A percentile compares a stretch with the other conserved stretches of the same genome.
Conservation (phyloP, 1,139 yeast species). For the Kodamaea sp. region DNA sequence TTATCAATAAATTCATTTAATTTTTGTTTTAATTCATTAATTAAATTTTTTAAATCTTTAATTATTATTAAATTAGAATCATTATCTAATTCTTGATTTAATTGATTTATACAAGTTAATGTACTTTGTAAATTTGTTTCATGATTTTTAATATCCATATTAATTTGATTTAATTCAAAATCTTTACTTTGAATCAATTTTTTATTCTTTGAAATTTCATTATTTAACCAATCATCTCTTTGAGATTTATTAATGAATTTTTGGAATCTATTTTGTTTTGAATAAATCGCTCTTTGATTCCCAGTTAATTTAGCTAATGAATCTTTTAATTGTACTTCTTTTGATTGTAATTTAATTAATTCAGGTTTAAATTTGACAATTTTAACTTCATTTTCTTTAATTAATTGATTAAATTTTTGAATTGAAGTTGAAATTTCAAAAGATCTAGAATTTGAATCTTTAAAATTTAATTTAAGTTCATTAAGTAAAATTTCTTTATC, state of each 20-base stretch:
- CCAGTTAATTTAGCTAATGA: constrained; percentile 45
- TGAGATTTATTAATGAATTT: constrained; percentile 54
- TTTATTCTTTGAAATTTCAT: constrained; percentile 24
- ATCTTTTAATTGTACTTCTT: constrained; percentile 41
- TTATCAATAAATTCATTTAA: constrained; percentile 55
- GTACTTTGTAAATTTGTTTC: constrained; percentile 19
- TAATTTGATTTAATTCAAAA: constrained; percentile 20
- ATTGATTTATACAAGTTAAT: constrained; percentile 38
- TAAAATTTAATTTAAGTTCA: constrained; percentile 21
- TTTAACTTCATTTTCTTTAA: constrained; percentile 21
- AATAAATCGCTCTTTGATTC: constrained; percentile 59
- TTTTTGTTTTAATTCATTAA: constrained; percentile 36
- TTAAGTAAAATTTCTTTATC: constrained; percentile 40
- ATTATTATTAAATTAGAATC: constrained; percentile 18
- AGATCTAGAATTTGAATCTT: constrained; percentile 15
- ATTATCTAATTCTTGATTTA: constrained; percentile 30
- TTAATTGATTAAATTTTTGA: constrained; percentile 17
- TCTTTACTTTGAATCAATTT: constrained; percentile 21
- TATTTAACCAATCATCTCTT: constrained; percentile 68
- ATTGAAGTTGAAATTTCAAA: constrained; percentile 14
- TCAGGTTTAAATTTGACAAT: constrained; percentile 37
- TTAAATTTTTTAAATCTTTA: constrained; percentile 28
- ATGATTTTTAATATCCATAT: constrained; percentile 17
- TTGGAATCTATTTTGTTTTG: constrained; percentile 71
- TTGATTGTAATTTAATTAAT: constrained; percentile 32